A percentile compares a stretch with the other conserved stretches of the same genome.
These are phyloP conservation scores for Trapa incisa DNA, from an alignment of 345 rosid species.

Conservation along the genomic window DNA sequence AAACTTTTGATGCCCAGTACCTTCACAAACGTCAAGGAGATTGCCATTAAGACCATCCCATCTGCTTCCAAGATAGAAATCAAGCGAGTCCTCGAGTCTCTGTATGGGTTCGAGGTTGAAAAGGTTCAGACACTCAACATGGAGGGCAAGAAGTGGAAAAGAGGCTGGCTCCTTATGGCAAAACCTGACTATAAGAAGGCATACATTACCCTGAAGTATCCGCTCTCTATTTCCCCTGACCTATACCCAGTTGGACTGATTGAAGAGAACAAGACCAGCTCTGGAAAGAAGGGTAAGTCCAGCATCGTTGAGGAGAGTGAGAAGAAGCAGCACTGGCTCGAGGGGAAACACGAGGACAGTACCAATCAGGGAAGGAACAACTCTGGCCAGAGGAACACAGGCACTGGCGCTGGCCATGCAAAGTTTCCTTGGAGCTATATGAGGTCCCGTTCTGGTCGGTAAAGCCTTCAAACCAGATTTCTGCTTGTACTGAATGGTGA, in stretches of 20 bases:
- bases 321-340: slow-evolving; percentile 75
- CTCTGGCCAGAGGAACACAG: slow-evolving; percentile 9
- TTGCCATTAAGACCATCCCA: slow-evolving; percentile 69
- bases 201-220: slow-evolving; percentile 49
- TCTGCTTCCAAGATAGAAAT: slow-evolving; percentile 89
- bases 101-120: slow-evolving; percentile 79
- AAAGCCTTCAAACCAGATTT: neutral
- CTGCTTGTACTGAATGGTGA: no score
- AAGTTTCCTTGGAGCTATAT: slow-evolving; percentile 81
- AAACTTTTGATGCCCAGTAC: slow-evolving; percentile 62
- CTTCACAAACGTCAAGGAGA: slow-evolving; percentile 51
- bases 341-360: slow-evolving; percentile 21
- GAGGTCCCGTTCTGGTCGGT: slow-evolving; percentile 15
- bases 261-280: slow-evolving; percentile 52
- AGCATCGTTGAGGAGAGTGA: slow-evolving; percentile 65
- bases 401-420: slow-evolving; percentile 5
- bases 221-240: slow-evolving; percentile 60
- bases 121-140: slow-evolving; percentile 84
- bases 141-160: slow-evolving; percentile 89
- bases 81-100: slow-evolving; percentile 90
- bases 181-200: slow-evolving; percentile 93
- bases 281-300: slow-evolving; percentile 41
- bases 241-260: slow-evolving; percentile 45
- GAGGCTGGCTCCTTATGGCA: slow-evolving; percentile 62
- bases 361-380: slow-evolving; percentile 13